A percentile compares a stretch with the other conserved stretches of the same genome.
phyloP scores from a whole-genome alignment of 371 early-diverging fungal genomes.

The Zychaea mexicana region DNA sequence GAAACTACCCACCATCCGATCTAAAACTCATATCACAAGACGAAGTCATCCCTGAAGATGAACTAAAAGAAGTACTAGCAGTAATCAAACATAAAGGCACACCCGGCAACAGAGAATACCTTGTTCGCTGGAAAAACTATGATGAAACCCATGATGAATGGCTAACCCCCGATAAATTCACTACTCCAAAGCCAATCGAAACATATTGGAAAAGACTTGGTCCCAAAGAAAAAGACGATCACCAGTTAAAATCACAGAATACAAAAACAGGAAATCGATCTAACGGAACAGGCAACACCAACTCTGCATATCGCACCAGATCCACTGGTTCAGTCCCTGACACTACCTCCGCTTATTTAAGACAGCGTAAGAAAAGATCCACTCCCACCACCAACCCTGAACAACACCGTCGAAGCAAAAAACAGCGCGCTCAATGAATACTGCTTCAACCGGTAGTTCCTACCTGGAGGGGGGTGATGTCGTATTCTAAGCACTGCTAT shows the following conservation, averaged over 20 bases:
- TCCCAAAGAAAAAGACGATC: background rate
- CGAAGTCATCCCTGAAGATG: conserved; percentile 1
- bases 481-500: too few species aligned
- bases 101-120: conserved; percentile 6
- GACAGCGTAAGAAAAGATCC: background rate
- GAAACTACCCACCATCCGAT: conserved; percentile 6
- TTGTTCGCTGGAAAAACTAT: conserved; percentile 19
- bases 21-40: conserved; percentile 3
- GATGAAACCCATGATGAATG: conserved; percentile 7
- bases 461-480: background rate
- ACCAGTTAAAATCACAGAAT: too few species aligned
- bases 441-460: background rate
- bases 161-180: conserved; percentile 10
- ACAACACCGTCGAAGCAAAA: too few species aligned
- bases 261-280: too few species aligned
- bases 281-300: too few species aligned
- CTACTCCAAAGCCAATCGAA: background rate
- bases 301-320: too few species aligned
- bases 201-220: conserved; percentile 1
- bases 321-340: too few species aligned
- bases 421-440: background rate
- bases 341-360: background rate
- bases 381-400: background rate
- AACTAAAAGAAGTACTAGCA: conserved; percentile 7
- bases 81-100: conserved; percentile 7